phyloP scores from a whole-genome alignment of 2,329 filamentous ascomycete genomes.

The Trichoderma polysporum region DNA sequence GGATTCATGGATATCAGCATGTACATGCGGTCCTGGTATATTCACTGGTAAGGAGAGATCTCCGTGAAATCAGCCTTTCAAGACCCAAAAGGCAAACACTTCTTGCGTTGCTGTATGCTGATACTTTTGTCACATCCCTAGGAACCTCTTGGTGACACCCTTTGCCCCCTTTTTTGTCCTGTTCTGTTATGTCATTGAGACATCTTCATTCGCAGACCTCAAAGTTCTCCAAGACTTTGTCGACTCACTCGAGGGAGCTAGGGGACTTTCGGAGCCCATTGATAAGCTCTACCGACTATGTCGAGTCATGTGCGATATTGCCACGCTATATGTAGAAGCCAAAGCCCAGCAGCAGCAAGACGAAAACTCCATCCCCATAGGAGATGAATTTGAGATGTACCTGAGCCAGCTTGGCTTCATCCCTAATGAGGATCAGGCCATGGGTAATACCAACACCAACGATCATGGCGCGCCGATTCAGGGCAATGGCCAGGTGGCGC shows the following conservation, averaged over 20 bases:
- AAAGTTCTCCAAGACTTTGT: conserved; percentile 56
- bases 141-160: conserved; percentile 56
- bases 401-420: conserved; percentile 63
- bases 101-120: background rate
- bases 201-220: conserved; percentile 53
- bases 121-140: conserved; percentile 24
- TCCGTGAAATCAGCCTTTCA: background rate
- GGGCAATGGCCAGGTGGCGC: conserved; percentile 39
- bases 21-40: conserved; percentile 47
- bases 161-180: conserved; percentile 61
- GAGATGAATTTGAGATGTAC: conserved; percentile 64
- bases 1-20: conserved; percentile 41
- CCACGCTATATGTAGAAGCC: conserved; percentile 61
- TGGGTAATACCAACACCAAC: conserved; percentile 26
- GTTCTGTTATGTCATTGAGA: conserved; percentile 59
- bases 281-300: conserved; percentile 63
- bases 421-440: conserved; percentile 39
- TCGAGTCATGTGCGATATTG: conserved; percentile 60
- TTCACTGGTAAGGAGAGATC: conserved; percentile 48
- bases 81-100: background rate
- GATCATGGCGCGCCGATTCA: conserved; percentile 23
- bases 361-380: conserved; percentile 49
- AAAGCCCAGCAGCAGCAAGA: conserved; percentile 51
- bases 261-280: conserved; percentile 56
- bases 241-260: conserved; percentile 51